Conservation (phyloP, 2,329 filamentous ascomycete species). For the Neofusicoccum umdonicola region DNA sequence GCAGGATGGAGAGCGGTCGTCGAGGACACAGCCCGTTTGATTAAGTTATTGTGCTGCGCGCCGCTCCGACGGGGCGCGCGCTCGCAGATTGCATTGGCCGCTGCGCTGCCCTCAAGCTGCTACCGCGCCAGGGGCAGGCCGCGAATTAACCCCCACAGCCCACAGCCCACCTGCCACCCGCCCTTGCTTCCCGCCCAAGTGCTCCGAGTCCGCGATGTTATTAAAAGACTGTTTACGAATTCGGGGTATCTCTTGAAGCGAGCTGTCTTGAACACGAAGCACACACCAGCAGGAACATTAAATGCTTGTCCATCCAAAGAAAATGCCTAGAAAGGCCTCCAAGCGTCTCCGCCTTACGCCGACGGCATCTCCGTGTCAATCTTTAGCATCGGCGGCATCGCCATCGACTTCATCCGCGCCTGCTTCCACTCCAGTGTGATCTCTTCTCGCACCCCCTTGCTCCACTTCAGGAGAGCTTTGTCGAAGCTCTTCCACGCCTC, state of each 20-base stretch:
- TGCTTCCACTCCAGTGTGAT: conserved; percentile 69
- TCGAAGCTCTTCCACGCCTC: conserved; percentile 81
- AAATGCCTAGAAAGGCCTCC: conserved; percentile 1
- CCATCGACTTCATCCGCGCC: conserved; percentile 32
- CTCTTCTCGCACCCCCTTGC: conserved; percentile 76
- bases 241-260: conserved; percentile 12
- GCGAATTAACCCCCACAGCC: conserved; percentile 10
- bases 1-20: background rate
- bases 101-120: conserved; percentile 12
- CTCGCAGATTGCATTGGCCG: conserved; percentile 15
- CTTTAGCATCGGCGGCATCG: conserved; percentile 37
- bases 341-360: background rate
- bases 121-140: conserved; percentile 9
- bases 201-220: background rate
- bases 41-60: conserved; percentile 12
- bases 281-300: conserved; percentile 3
- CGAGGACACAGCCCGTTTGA: conserved; percentile 15
- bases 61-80: background rate
- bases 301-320: conserved; percentile 11
- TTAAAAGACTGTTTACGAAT: conserved; percentile 13
- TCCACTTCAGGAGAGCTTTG: conserved; percentile 79
- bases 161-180: background rate
- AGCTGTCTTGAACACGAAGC: conserved; percentile 6
- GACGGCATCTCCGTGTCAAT: conserved; percentile 26
- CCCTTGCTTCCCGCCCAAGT: background rate